Evolutionary conservation across 345 rosid genomes (phyloP).

Genomic region (Citrus mangshanensis): DNA sequence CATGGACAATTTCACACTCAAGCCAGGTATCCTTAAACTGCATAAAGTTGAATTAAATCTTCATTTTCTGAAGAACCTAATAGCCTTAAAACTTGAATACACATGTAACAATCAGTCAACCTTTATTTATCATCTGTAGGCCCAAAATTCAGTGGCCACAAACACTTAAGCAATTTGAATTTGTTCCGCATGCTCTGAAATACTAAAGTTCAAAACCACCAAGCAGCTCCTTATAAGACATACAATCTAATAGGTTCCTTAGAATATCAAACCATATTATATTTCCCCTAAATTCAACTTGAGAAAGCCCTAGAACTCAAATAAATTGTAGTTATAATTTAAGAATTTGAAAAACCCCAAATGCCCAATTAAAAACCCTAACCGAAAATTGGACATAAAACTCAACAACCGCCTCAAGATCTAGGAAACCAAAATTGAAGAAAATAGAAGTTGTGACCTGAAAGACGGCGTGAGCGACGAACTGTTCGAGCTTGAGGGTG

Average conservation of each 20-base stretch:
- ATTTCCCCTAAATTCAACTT: not conserved
- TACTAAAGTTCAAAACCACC: not conserved
- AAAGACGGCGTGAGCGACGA: conserved; percentile 77
- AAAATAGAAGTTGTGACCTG: conserved; percentile 46
- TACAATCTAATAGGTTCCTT: not conserved
- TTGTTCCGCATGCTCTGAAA: not conserved
- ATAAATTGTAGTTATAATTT: too few relatives aligned
- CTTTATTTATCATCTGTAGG: not conserved
- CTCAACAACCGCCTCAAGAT: conserved; percentile 4
- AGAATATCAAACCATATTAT: not conserved
- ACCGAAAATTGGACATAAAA: not conserved
- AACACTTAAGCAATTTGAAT: not conserved
- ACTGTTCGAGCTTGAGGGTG: conserved; percentile 94
- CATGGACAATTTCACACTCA: not conserved
- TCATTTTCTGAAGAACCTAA: not conserved
- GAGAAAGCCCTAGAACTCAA: not conserved
- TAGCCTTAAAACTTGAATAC: not conserved
- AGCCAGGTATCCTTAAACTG: not conserved
- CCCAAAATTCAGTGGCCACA: not conserved
- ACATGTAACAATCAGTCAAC: not conserved
- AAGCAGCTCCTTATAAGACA: not conserved
- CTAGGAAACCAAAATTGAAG: not conserved
- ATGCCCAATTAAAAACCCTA: conserved; percentile 1
- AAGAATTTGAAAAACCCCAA: not conserved
- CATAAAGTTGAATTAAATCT: not conserved